Percentiles rank a stretch among this genome's conserved stretches.
Evolutionary conservation across 1,139 yeast species (phyloP).

Genomic region (Yamadazyma diospyri): DNA sequence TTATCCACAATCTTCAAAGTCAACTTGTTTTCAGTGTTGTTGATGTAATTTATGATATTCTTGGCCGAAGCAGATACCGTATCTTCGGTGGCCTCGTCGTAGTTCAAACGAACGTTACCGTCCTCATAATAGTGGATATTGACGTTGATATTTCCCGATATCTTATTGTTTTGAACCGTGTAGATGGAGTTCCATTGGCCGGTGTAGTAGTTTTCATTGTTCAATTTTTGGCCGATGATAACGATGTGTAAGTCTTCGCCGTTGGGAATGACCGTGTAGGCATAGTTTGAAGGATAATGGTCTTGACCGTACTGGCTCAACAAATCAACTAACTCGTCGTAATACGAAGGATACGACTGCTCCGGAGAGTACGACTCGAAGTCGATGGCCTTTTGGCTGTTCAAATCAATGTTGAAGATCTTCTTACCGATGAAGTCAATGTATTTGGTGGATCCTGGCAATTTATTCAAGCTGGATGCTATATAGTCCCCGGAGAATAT

Average conservation of each 20-base stretch:
- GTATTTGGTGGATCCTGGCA: constrained; percentile 31
- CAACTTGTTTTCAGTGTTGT: constrained; percentile 54
- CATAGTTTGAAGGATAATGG: constrained; percentile 53
- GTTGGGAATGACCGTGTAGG: constrained; percentile 41
- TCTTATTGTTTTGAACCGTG: constrained; percentile 32
- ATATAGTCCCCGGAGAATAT: constrained; percentile 30
- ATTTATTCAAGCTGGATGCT: constrained; percentile 35
- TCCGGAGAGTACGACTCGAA: constrained; percentile 37
- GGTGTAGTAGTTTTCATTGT: constrained; percentile 78
- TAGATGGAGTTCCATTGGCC: constrained; percentile 86
- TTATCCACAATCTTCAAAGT: constrained; percentile 61
- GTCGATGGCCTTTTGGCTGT: constrained; percentile 43
- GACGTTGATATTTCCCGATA: constrained; percentile 56
- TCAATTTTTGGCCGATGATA: constrained; percentile 69
- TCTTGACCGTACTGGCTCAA: constrained; percentile 42
- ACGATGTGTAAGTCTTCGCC: constrained; percentile 34
- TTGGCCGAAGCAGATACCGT: constrained; percentile 18
- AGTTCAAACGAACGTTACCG: constrained; percentile 83
- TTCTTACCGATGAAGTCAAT: constrained; percentile 40
- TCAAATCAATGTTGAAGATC: constrained; percentile 62
- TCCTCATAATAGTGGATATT: constrained; percentile 94
- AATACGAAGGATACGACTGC: constrained; percentile 26
- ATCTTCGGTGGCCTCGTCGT: constrained; percentile 39
- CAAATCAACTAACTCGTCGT: constrained; percentile 24
- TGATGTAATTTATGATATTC: constrained; percentile 50